These are phyloP conservation scores for Westerdykella sp. DNA, from an alignment of 2,329 filamentous ascomycete genomes.

Conservation along the genomic window DNA sequence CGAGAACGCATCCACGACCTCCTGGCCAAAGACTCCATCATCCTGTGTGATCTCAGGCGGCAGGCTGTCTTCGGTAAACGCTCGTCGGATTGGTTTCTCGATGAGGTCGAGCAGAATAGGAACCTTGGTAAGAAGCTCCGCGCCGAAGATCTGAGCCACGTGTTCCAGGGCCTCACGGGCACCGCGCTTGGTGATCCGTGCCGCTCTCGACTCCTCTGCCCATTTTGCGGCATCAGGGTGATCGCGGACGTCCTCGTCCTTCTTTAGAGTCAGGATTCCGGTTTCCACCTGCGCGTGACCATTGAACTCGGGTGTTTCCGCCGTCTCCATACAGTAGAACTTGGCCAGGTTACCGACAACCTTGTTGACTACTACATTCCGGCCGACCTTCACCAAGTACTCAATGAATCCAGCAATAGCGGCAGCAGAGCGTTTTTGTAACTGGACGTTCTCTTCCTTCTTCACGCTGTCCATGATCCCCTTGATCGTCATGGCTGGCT, in stretches of 20 bases:
- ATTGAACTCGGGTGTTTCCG: conserved; percentile 91
- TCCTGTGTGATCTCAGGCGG: conserved; percentile 68
- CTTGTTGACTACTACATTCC: conserved; percentile 85
- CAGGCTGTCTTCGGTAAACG: conserved; percentile 62
- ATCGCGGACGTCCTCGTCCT: conserved; percentile 93
- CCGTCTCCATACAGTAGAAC: conserved; percentile 95
- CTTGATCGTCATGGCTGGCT: conserved; percentile 87
- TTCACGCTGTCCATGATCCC: conserved; percentile 98
- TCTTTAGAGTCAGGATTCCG: conserved; percentile 85
- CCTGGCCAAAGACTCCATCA: conserved; percentile 73
- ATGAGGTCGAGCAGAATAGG: conserved; percentile 77
- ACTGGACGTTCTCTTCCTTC: conserved; percentile 80
- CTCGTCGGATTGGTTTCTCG: conserved; percentile 68
- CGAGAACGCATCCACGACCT: conserved; percentile 89
- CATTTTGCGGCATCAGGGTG: conserved; percentile 87
- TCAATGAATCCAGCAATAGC: conserved; percentile 83
- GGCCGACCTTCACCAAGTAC: conserved; percentile 72
- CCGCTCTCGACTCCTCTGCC: conserved; percentile 80
- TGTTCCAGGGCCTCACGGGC: conserved; percentile 93
- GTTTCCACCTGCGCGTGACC: conserved; percentile 72
- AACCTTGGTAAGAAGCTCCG: conserved; percentile 70
- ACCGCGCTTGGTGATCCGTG: conserved; percentile 82
- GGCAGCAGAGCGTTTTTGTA: conserved; percentile 79
- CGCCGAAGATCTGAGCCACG: conserved; percentile 71
- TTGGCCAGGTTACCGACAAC: conserved; percentile 93